These are phyloP conservation scores for Fraxinus cuspidata DNA, from an alignment of 257 asterid genomes.

Conservation along the genomic window DNA sequence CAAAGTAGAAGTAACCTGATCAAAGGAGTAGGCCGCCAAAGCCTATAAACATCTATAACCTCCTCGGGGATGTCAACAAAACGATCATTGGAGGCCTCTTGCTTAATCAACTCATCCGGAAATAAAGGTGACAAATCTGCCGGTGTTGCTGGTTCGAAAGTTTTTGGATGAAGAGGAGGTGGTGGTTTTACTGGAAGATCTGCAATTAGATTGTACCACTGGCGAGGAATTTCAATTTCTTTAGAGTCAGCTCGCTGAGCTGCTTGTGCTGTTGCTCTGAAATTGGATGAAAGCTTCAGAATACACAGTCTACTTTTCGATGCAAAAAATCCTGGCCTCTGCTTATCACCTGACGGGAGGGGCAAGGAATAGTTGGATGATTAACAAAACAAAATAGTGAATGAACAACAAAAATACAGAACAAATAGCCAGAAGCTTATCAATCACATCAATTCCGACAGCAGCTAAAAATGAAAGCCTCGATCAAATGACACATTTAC, in stretches of 20 bases:
- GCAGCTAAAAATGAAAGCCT: neutral
- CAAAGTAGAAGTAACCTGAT: conserved; percentile 54
- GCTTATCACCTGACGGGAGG: neutral
- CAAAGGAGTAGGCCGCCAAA: conserved; percentile 98
- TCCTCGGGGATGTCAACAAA: conserved; percentile 84
- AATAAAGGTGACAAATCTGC: conserved; percentile 76
- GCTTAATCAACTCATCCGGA: conserved; percentile 79
- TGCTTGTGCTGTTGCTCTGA: conserved; percentile 33
- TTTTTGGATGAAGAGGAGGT: conserved; percentile 73
- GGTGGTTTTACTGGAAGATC: conserved; percentile 91
- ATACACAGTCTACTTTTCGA: conserved; percentile 29
- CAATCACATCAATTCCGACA: neutral
- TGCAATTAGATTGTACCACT: conserved; percentile 78
- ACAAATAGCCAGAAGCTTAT: neutral
- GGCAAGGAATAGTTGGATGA: neutral
- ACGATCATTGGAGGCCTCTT: conserved; percentile 57
- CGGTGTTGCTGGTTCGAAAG: conserved; percentile 67
- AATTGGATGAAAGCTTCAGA: conserved; percentile 34
- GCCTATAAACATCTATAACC: conserved; percentile 73
- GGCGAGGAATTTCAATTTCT: conserved; percentile 58
- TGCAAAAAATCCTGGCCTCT: neutral
- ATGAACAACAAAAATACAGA: neutral
- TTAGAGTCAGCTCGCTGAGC: conserved; percentile 28
- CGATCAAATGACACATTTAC: neutral
- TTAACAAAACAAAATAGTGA: neutral